phyloP scores from a whole-genome alignment of 1,139 yeast genomes.

The Yamadazyma dendronema region DNA sequence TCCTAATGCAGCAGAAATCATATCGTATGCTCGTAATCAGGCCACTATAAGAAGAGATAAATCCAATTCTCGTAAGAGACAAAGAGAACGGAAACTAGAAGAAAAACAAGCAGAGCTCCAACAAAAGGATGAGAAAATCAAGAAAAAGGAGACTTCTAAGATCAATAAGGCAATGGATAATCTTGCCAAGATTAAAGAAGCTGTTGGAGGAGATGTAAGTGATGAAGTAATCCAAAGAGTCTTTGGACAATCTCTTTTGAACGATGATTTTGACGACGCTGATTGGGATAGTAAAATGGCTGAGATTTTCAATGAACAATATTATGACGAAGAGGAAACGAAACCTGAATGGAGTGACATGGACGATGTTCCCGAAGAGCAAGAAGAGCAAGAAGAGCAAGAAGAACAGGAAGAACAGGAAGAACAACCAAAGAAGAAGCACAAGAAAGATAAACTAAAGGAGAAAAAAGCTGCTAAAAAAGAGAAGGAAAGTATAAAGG shows the following conservation, averaged over 20 bases:
- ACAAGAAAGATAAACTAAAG: conserved; percentile 49
- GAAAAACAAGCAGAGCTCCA: conserved; percentile 50
- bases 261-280: conserved; percentile 85
- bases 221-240: conserved; percentile 62
- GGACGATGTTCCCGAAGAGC: conserved; percentile 35
- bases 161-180: conserved; percentile 77
- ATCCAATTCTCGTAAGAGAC: conserved; percentile 72
- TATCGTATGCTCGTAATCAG: conserved; percentile 95
- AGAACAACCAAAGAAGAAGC: conserved; percentile 35
- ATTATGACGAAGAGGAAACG: conserved; percentile 54
- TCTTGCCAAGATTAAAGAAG: conserved; percentile 72
- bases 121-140: conserved; percentile 59
- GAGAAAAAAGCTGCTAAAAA: conserved; percentile 63
- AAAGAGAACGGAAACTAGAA: conserved; percentile 70
- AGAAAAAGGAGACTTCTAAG: conserved; percentile 72
- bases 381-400: conserved; percentile 42
- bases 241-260: conserved; percentile 70
- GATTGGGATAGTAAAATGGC: conserved; percentile 92
- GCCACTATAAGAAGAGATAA: conserved; percentile 86
- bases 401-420: conserved; percentile 34
- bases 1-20: conserved; percentile 84
- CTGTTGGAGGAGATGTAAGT: conserved; percentile 74
- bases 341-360: conserved; percentile 40
- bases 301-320: conserved; percentile 81
- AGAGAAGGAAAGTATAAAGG: conserved; percentile 58